Conservation (phyloP, 495 filamentous ascomycete genomes). For the Rostrohypoxylon terebratum region DNA sequence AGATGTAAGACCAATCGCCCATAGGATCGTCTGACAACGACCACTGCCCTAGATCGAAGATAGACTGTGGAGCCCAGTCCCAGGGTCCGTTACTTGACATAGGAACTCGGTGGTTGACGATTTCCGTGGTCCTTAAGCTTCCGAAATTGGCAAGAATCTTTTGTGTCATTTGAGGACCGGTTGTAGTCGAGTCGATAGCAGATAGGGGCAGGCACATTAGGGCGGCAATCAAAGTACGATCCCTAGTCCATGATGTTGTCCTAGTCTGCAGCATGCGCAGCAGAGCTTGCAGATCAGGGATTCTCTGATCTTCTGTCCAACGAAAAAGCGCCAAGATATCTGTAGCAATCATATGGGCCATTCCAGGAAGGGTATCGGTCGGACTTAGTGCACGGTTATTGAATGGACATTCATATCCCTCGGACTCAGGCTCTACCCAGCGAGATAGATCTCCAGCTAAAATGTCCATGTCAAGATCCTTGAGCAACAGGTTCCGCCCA, state of each 20-base stretch:
- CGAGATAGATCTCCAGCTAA: conserved; percentile 10
- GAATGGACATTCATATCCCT: background rate
- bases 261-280: conserved; percentile 4
- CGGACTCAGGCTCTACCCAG: conserved; percentile 4
- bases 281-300: conserved; percentile 9
- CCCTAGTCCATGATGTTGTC: conserved; percentile 12
- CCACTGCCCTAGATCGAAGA: conserved; percentile 11
- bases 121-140: conserved; percentile 15
- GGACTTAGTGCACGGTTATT: conserved; percentile 2
- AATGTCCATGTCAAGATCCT: conserved; percentile 50
- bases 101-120: conserved; percentile 5
- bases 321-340: conserved; percentile 7
- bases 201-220: background rate
- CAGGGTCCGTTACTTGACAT: conserved; percentile 7
- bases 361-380: background rate
- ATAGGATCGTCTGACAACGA: conserved; percentile 5
- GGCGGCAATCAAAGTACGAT: conserved; percentile 10
- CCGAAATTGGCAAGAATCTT: conserved; percentile 14
- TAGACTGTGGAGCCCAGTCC: conserved; percentile 8
- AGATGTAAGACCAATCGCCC: conserved; percentile 10
- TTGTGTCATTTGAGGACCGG: conserved; percentile 10
- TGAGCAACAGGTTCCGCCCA: conserved; percentile 31
- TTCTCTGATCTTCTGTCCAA: conserved; percentile 7
- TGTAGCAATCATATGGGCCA: conserved; percentile 6
- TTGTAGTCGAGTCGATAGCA: conserved; percentile 8